A percentile compares a stretch with the other conserved stretches of the same genome.
phyloP scores from a whole-genome alignment of 345 rosid species.

The Barbarea vulgaris region DNA sequence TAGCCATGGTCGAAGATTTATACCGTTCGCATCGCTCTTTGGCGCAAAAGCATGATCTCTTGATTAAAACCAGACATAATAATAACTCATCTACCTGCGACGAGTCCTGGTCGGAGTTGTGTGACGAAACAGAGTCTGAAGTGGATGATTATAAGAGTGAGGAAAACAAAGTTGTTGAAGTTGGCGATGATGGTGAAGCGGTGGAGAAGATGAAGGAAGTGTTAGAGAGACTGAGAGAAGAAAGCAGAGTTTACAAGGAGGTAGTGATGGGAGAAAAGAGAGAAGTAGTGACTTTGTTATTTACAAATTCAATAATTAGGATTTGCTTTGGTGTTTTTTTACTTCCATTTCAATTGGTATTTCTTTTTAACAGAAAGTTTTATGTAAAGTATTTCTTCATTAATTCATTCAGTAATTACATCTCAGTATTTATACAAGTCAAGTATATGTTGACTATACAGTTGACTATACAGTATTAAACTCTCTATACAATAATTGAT shows the following conservation, averaged over 20 bases:
- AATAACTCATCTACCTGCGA: not conserved
- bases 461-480: too few relatives aligned
- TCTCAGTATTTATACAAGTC: too few relatives aligned
- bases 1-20: conserved; percentile 15
- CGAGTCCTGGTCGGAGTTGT: not conserved
- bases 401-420: too few relatives aligned
- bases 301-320: conserved; percentile 1
- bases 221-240: conserved; percentile 2
- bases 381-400: too few relatives aligned
- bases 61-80: not conserved
- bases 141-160: not conserved
- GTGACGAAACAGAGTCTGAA: not conserved
- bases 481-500: too few relatives aligned
- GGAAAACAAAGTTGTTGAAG: not conserved
- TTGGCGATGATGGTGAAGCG: not conserved
- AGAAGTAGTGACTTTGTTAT: not conserved
- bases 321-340: not conserved
- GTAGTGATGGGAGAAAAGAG: not conserved
- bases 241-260: conserved; percentile 20
- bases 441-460: too few relatives aligned
- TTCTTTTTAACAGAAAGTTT: too few relatives aligned
- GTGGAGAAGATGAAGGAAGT: conserved; percentile 17
- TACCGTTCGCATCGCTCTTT: conserved; percentile 25
- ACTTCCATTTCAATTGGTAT: not conserved
- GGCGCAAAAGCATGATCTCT: conserved; percentile 5